Percentiles rank a stretch among this genome's conserved stretches.
Evolutionary conservation across 768 basidiomycete species (phyloP).

Genomic region (Cystofilobasidium bisporidii): DNA sequence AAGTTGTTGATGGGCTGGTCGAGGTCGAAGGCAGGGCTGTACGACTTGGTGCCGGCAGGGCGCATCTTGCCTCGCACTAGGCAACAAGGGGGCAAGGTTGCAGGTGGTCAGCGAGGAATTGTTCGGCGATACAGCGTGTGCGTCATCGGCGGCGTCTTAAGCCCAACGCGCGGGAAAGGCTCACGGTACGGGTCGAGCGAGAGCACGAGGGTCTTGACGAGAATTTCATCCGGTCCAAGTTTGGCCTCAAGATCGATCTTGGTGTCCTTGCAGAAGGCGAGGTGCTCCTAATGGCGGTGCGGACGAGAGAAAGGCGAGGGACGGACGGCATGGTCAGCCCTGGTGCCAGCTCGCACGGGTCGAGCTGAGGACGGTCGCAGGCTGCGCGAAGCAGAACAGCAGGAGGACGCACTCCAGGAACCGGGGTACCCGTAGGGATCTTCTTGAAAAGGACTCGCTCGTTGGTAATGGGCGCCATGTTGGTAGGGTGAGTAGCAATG

Average conservation of each 20-base stretch:
- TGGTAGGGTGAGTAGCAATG: not conserved
- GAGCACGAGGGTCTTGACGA: constrained; percentile 49
- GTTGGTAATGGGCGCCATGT: constrained; percentile 22
- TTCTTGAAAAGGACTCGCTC: constrained; percentile 29
- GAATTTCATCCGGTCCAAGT: constrained; percentile 44
- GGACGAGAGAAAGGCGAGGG: not conserved
- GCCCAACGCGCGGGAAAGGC: too few relatives aligned
- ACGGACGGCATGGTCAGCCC: not conserved
- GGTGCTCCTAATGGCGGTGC: too few relatives aligned
- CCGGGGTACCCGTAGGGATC: constrained; percentile 31
- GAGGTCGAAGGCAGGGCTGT: constrained; percentile 34
- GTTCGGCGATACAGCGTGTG: too few relatives aligned
- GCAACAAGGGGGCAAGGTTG: too few relatives aligned
- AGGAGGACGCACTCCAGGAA: constrained; percentile 37
- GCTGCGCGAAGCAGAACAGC: too few relatives aligned
- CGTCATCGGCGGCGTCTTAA: not conserved
- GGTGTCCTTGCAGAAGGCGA: constrained; percentile 43
- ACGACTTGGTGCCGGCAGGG: constrained; percentile 21
- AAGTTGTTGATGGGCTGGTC: constrained; percentile 31
- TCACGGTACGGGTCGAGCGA: constrained; percentile 45
- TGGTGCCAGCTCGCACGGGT: too few relatives aligned
- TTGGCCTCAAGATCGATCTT: constrained; percentile 49
- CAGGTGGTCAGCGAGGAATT: too few relatives aligned
- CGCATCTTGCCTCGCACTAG: not conserved
- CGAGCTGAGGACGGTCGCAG: too few relatives aligned